phyloP scores from a whole-genome alignment of 2,329 filamentous ascomycete genomes.

The Albophoma yamanashiensis region DNA sequence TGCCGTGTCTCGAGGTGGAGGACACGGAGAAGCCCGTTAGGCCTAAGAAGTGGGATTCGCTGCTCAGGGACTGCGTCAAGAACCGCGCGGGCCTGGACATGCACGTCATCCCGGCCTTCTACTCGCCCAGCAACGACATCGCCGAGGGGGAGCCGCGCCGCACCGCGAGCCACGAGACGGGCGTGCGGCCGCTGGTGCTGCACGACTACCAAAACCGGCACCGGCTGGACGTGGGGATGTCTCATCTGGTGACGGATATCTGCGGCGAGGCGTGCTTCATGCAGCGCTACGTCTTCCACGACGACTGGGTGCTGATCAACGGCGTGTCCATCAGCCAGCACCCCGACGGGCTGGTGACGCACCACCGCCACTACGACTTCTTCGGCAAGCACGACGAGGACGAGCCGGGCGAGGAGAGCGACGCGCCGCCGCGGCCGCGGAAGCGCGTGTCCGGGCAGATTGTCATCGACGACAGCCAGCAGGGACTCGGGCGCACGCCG shows the following conservation, averaged over 20 bases:
- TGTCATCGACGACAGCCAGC: slow-evolving; percentile 17
- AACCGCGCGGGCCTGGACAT: slow-evolving; percentile 23
- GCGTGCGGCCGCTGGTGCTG: slow-evolving; percentile 28
- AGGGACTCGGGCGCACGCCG: not conserved
- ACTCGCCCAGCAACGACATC: slow-evolving; percentile 22
- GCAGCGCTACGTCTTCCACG: slow-evolving; percentile 32
- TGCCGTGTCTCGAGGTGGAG: slow-evolving; percentile 24
- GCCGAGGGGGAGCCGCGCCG: slow-evolving; percentile 15
- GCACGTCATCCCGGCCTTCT: slow-evolving; percentile 31
- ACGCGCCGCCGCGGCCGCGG: slow-evolving; percentile 5
- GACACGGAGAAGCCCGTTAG: slow-evolving; percentile 5
- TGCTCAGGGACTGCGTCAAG: slow-evolving; percentile 29
- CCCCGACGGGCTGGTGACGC: slow-evolving; percentile 19
- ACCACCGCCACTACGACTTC: not conserved
- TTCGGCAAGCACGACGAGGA: not conserved
- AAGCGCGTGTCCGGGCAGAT: slow-evolving; percentile 16
- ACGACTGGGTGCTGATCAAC: slow-evolving; percentile 37
- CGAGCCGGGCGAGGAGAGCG: not conserved
- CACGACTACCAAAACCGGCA: slow-evolving; percentile 28
- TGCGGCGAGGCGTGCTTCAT: slow-evolving; percentile 37
- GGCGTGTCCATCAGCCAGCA: slow-evolving; percentile 34
- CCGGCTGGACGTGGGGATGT: slow-evolving; percentile 26
- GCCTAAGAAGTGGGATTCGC: slow-evolving; percentile 26
- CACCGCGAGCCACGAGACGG: slow-evolving; percentile 25
- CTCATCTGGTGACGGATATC: slow-evolving; percentile 28